These are phyloP conservation scores for Monosporascus sp. DNA, from an alignment of 2,329 filamentous ascomycete genomes.

Conservation along the genomic window DNA sequence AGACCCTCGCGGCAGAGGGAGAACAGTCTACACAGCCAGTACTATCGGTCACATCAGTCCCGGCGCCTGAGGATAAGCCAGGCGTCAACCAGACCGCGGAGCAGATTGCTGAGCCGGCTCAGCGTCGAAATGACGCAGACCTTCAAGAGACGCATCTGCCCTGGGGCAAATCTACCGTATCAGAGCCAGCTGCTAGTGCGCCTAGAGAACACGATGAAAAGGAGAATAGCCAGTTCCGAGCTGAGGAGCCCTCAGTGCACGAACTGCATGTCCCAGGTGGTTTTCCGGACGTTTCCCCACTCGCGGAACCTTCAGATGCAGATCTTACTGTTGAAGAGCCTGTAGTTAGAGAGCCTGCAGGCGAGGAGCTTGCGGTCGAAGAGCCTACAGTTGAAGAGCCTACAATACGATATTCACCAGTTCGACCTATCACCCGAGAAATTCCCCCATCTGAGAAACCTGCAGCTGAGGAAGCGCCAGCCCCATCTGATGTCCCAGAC, in stretches of 20 bases:
- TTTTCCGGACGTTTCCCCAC: conserved; percentile 4
- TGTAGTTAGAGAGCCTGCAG: neutral
- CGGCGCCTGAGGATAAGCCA: neutral
- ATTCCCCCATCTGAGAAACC: neutral
- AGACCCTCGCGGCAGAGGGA: neutral
- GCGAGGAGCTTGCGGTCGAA: neutral
- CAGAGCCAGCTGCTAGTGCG: neutral
- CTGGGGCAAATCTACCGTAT: neutral
- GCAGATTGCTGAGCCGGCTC: neutral
- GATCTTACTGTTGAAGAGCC: neutral
- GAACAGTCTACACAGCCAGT: neutral
- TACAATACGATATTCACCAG: neutral
- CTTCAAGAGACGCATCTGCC: neutral
- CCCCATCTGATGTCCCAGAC: neutral
- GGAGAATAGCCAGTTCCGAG: neutral
- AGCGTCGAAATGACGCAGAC: neutral
- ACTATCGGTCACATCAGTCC: neutral
- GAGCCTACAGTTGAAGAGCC: neutral
- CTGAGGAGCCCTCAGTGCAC: too few species aligned
- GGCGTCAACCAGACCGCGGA: neutral
- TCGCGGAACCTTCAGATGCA: neutral
- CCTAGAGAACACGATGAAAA: conserved; percentile 12
- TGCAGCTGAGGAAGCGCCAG: neutral
- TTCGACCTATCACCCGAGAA: too few species aligned
- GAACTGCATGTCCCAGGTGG: too few species aligned